These are phyloP conservation scores for Suillus luteus DNA, from an alignment of 768 basidiomycete species.

Conservation along the genomic window DNA sequence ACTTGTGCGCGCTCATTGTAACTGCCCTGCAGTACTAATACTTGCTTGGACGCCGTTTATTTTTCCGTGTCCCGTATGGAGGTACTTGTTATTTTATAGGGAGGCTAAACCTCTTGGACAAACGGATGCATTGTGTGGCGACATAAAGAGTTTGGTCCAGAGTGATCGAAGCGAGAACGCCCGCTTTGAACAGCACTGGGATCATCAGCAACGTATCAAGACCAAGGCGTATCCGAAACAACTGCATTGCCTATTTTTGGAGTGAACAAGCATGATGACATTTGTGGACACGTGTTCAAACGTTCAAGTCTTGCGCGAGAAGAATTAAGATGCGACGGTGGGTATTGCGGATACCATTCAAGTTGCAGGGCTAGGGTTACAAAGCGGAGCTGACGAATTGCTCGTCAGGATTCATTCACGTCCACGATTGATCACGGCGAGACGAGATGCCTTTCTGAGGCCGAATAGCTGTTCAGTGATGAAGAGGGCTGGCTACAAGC, in stretches of 20 bases:
- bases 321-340: neutral
- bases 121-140: neutral
- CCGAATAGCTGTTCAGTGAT: neutral
- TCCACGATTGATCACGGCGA: neutral
- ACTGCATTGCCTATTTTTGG: too few species aligned
- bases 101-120: neutral
- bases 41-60: too few species aligned
- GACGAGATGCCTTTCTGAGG: neutral
- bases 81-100: too few species aligned
- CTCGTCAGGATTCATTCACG: neutral
- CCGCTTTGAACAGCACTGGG: neutral
- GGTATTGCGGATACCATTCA: neutral
- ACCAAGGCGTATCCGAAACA: too few species aligned
- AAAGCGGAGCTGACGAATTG: too few species aligned
- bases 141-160: neutral
- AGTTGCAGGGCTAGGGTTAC: too few species aligned
- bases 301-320: too few species aligned
- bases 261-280: too few species aligned
- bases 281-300: too few species aligned
- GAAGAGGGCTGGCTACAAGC: neutral
- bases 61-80: too few species aligned
- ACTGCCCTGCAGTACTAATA: neutral
- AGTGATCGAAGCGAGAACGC: neutral
- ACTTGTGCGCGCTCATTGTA: too few species aligned
- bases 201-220: neutral